Conservation (phyloP, 805 yeast genomes). For the Ogataea sp. region DNA sequence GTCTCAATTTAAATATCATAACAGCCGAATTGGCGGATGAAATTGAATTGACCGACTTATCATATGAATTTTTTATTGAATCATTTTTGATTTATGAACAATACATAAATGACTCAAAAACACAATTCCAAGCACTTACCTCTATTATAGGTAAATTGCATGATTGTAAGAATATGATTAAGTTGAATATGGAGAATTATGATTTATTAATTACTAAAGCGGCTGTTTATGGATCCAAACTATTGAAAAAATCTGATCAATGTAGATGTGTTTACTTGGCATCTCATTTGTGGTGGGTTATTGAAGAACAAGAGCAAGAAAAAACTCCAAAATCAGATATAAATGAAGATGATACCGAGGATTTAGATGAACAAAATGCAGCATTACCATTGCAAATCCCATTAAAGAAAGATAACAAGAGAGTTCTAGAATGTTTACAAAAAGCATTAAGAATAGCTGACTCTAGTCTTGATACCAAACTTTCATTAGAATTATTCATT, state of each 20-base stretch:
- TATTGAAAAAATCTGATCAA: conserved; percentile 89
- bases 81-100: conserved; percentile 81
- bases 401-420: conserved; percentile 39
- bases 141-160: conserved; percentile 38
- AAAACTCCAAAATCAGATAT: conserved; percentile 36
- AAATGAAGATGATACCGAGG: conserved; percentile 30
- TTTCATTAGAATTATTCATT: conserved; percentile 74
- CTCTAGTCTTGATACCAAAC: conserved; percentile 76
- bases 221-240: conserved; percentile 80
- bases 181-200: conserved; percentile 48
- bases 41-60: conserved; percentile 55
- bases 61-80: conserved; percentile 85
- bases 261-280: conserved; percentile 85
- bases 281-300: conserved; percentile 92
- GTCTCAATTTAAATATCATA: conserved; percentile 47
- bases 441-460: conserved; percentile 86
- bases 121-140: conserved; percentile 41
- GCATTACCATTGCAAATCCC: conserved; percentile 15
- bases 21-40: conserved; percentile 79
- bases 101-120: conserved; percentile 36
- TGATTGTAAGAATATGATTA: conserved; percentile 32
- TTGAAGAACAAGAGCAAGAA: conserved; percentile 35
- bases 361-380: conserved; percentile 8
- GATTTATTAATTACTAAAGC: conserved; percentile 77
- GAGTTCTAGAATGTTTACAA: conserved; percentile 88